Base-by-base conservation (phyloP, 176 grass and related monocot species). In the Oryza australiensis region DNA sequence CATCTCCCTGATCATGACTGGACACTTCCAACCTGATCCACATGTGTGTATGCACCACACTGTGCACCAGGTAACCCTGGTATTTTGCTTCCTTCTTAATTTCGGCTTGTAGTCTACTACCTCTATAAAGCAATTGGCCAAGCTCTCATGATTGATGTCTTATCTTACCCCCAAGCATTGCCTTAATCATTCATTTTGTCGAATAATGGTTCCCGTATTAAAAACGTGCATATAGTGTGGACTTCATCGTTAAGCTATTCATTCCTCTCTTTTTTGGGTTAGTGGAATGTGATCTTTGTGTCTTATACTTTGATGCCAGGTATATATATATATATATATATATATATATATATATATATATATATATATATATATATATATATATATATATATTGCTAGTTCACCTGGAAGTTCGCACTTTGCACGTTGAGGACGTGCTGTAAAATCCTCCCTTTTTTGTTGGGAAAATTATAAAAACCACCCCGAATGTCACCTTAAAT, bases 11-110 rank as follows among this genome's bases (percentile, higher is more conserved):
- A 33, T 35, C 37, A 62, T 51, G 79, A 86, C 83, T 63, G 12
- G 78, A 90, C 79, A 15, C 79, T 74, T 79, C 13, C 10, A 30
- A 5, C 74, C 79, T 83, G 68, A 83, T 90, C 84, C 80, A 70
- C 80, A 83, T 78, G 67, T 11, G 22, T 73, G 2, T 40, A 29
- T 46, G 72, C 66, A 37, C 45, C 32, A 28, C 74, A 65, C 74
- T 18, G 55, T 59, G 53, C 45, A 41, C 30, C 45, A 18, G 27
- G 26, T 53, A 74, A 5, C 41, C 26, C 22, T 23, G 22, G 1
- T 9, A 55, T 73, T 49, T 48, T 12, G 12, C 22, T 30, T 53
- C 22, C 74, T 33, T 64, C 5, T 8, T 64, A 28, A 12, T 13
- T 82, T 70, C 16, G 6, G 70, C n/a, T 28, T 34, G 6, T 5